Conservation (phyloP, 768 basidiomycete genomes). For the Artomyces pyxidatus region DNA sequence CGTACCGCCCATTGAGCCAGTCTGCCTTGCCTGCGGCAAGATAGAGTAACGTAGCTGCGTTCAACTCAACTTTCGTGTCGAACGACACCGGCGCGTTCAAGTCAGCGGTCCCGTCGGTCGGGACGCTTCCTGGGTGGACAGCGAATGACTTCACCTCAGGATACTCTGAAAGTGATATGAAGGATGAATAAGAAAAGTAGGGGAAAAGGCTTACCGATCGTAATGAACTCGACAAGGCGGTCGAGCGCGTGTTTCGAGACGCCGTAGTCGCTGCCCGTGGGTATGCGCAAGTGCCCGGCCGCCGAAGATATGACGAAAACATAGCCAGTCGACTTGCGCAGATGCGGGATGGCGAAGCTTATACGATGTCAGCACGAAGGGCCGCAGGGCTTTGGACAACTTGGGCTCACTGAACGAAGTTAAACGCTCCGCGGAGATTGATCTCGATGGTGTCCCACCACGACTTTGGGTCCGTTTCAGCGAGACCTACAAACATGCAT, state of each 20-base stretch:
- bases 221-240: slow-evolving; percentile 2
- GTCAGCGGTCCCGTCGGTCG: neutral
- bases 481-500: neutral
- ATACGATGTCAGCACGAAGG: too few relatives aligned
- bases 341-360: neutral
- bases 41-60: neutral
- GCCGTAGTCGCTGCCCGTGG: too few relatives aligned
- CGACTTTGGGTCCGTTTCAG: neutral
- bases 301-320: too few relatives aligned
- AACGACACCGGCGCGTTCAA: neutral
- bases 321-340: too few relatives aligned
- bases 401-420: slow-evolving; percentile 6
- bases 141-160: slow-evolving; percentile 3
- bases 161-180: neutral
- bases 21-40: slow-evolving; percentile 5
- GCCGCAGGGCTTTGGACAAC: neutral
- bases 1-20: slow-evolving; percentile 7
- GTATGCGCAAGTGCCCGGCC: too few relatives aligned
- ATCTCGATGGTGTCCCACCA: slow-evolving; percentile 6
- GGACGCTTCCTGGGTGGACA: slow-evolving; percentile 3
- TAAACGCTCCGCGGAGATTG: slow-evolving; percentile 4
- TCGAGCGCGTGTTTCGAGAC: too few relatives aligned
- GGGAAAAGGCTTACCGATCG: slow-evolving; percentile 1
- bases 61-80: neutral
- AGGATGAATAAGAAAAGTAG: too few relatives aligned